Base-by-base conservation (phyloP, 2,329 filamentous ascomycete species). In the Aspergillus alliaceus region DNA sequence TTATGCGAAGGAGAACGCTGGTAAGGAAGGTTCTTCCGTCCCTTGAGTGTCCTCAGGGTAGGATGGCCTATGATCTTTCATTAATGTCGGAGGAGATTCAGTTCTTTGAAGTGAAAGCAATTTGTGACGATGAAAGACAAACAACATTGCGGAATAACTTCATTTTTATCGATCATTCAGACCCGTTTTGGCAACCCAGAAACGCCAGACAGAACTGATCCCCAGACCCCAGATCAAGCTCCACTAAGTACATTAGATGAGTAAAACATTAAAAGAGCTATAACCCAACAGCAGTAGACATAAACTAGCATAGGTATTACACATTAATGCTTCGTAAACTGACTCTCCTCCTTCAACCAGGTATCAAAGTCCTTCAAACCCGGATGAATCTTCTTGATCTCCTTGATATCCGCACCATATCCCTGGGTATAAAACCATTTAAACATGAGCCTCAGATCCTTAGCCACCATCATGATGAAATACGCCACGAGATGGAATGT, bases 351-450 rank as follows among this genome's bases (percentile, higher is more conserved):
- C 66, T 71, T 70, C 61, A 84, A 58, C 79, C 80, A 84, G 8
- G 68, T 72, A 59, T 75, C 76, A 56, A 83, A 81, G 53, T 79
- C 72, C 66, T 77, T 76, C 66, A 84, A 62, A 18, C 71, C 71
- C 3, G 77, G 77, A 66, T 84, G 73, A 57, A 75, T 69, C 59
- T 71, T 69, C 67, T 68, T 78, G 62, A 81, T 54, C 53, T 67
- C 71, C 24, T 58, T 39, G 51, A 84, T 74, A 66, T 84, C 77
- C 6, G 74, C 79, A 6, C 70, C 72, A 62, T 78, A 84, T 0
- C 80, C 81, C 18, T 77, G 73, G 7, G 75, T 70, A 48, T 69
- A 69, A 57, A 84, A 84, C 81, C 82, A 84, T n/a, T 72, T 70
- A 44, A 81, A 77, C 80, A 83, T 83, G 6, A 70, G 40, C 6